Evolutionary conservation across 768 basidiomycete genomes (phyloP).

Genomic region (Russula virescens): DNA sequence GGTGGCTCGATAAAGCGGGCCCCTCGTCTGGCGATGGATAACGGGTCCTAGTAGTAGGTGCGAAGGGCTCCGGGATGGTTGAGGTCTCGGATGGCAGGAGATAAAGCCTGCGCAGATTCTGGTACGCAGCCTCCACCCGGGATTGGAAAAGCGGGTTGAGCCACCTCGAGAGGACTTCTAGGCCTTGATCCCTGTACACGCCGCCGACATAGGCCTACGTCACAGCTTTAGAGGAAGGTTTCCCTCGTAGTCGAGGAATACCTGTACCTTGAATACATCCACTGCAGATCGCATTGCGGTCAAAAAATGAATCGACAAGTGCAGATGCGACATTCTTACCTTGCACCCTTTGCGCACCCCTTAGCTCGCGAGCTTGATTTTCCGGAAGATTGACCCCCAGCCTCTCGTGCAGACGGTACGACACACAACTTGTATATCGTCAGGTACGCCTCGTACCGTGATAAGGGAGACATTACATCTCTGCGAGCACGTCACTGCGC

Average conservation of each 20-base stretch:
- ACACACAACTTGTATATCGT: neutral
- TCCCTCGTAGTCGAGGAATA: neutral
- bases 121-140: slow-evolving; percentile 3
- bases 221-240: neutral
- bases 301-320: neutral
- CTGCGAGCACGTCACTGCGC: neutral
- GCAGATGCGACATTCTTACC: neutral
- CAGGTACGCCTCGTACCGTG: neutral
- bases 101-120: neutral
- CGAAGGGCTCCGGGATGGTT: neutral
- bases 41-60: neutral
- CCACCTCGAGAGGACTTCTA: slow-evolving; percentile 5
- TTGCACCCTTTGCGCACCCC: neutral
- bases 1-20: neutral
- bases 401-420: slow-evolving; percentile 1
- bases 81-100: neutral
- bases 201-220: slow-evolving; percentile 20
- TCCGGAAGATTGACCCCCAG: neutral
- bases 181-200: slow-evolving; percentile 13
- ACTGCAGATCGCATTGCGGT: neutral
- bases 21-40: neutral
- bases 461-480: slow-evolving; percentile 1
- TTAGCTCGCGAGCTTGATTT: neutral
- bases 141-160: slow-evolving; percentile 4
- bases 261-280: slow-evolving; percentile 16